phyloP scores from a whole-genome alignment of 768 basidiomycete species.

The Macrolepiota albuminosa region DNA sequence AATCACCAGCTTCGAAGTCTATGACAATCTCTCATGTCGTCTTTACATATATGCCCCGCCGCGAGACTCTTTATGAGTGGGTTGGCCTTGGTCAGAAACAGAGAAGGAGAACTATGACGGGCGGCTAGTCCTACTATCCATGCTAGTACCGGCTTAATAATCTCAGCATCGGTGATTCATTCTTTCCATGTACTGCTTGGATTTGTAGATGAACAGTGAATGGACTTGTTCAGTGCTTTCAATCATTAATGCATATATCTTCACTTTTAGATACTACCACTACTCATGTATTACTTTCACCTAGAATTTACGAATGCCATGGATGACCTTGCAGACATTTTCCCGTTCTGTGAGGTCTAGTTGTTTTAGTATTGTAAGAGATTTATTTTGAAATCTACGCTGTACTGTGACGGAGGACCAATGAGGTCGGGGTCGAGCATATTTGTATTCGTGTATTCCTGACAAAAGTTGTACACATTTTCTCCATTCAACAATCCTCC shows the following conservation, averaged over 20 bases:
- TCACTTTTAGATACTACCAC: neutral
- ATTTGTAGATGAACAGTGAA: neutral
- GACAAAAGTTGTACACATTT: neutral
- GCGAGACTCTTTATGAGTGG: constrained; percentile 15
- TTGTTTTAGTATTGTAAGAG: too few relatives aligned
- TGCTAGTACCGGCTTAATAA: too few relatives aligned
- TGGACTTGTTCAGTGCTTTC: neutral
- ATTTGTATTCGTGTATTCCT: neutral
- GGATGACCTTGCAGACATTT: neutral
- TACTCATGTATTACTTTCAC: neutral
- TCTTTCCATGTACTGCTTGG: neutral
- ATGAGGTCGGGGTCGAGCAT: neutral
- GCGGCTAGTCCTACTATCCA: neutral
- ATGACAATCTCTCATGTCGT: neutral
- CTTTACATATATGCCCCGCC: constrained; percentile 7
- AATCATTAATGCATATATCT: neutral
- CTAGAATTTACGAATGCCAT: neutral
- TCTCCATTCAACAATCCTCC: neutral
- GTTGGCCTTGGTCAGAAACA: constrained; percentile 14
- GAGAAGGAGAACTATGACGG: neutral
- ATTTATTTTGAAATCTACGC: too few relatives aligned
- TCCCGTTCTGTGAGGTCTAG: too few relatives aligned
- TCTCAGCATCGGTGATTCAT: too few relatives aligned
- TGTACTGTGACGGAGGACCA: neutral
- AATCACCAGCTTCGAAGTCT: constrained; percentile 1